Evolutionary conservation across 2,329 filamentous ascomycete species (phyloP).

Genomic region (Xylariomycetidae sp.): DNA sequence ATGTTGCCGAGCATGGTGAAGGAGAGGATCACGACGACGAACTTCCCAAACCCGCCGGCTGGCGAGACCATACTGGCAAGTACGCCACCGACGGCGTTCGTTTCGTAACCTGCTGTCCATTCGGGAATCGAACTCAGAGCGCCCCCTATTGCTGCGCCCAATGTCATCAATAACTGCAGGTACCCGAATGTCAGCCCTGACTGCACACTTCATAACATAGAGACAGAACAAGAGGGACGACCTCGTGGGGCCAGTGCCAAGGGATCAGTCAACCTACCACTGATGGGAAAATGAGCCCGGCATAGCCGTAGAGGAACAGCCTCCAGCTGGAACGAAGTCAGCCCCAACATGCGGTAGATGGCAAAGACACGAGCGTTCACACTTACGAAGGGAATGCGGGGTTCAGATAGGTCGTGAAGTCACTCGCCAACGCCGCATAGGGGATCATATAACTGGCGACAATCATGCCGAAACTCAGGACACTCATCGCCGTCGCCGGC

Average conservation of each 20-base stretch:
- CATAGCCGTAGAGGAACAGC: conserved; percentile 50
- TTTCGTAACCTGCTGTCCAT: conserved; percentile 49
- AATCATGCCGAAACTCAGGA: conserved; percentile 54
- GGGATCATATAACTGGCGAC: conserved; percentile 59
- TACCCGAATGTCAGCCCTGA: too few species aligned
- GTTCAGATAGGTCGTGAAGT: conserved; percentile 56
- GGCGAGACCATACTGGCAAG: conserved; percentile 53
- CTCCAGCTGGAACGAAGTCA: conserved; percentile 19
- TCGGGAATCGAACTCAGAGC: conserved; percentile 46
- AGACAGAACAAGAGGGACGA: neutral
- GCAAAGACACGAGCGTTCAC: neutral
- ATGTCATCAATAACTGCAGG: conserved; percentile 49
- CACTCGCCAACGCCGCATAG: conserved; percentile 52
- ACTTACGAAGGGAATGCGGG: conserved; percentile 47
- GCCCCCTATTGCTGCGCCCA: conserved; percentile 59
- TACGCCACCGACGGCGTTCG: conserved; percentile 50
- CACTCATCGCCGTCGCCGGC: conserved; percentile 36
- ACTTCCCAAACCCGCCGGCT: conserved; percentile 55
- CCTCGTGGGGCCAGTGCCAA: neutral
- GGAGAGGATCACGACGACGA: conserved; percentile 53
- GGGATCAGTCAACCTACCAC: conserved; percentile 1
- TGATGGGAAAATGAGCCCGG: conserved; percentile 30
- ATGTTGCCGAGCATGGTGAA: conserved; percentile 55
- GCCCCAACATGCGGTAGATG: conserved; percentile 2
- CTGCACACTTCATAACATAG: too few species aligned